phyloP scores from a whole-genome alignment of 2,329 filamentous ascomycete species.

The Mycocentrospora acerina region DNA sequence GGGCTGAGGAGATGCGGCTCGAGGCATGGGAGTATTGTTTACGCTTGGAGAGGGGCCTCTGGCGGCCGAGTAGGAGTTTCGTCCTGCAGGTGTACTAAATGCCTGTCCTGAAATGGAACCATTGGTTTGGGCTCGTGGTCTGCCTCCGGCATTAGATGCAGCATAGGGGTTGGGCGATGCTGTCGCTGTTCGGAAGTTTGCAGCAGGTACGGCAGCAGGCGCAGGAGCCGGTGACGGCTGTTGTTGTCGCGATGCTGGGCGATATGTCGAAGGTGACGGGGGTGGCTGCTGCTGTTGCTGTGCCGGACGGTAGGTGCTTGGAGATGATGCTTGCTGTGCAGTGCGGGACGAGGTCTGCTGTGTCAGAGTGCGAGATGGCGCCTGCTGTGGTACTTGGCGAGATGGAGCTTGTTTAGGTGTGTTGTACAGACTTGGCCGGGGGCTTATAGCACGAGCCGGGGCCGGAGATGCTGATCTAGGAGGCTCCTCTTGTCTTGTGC shows the following conservation, averaged over 20 bases:
- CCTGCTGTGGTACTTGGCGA: background rate
- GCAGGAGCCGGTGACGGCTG: constrained; percentile 15
- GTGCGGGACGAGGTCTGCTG: constrained; percentile 13
- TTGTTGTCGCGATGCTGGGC: constrained; percentile 9
- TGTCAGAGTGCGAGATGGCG: too few relatives aligned
- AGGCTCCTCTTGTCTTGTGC: constrained; percentile 45
- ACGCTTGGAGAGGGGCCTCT: constrained; percentile 44
- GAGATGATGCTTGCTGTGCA: constrained; percentile 9
- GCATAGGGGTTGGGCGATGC: constrained; percentile 66
- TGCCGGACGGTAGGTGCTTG: constrained; percentile 9
- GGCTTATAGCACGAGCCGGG: constrained; percentile 59
- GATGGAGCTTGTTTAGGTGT: constrained; percentile 13
- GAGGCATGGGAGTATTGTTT: constrained; percentile 24
- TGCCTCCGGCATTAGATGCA: constrained; percentile 29
- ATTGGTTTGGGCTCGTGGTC: constrained; percentile 43
- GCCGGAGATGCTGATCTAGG: constrained; percentile 65
- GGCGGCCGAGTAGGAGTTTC: constrained; percentile 41
- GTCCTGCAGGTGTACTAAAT: constrained; percentile 33
- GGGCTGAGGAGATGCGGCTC: constrained; percentile 49
- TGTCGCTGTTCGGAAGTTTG: constrained; percentile 10
- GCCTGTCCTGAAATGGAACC: constrained; percentile 32
- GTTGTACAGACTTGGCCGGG: constrained; percentile 58
- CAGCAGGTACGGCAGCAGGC: constrained; percentile 4
- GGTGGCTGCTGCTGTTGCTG: constrained; percentile 14
- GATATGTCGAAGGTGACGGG: constrained; percentile 9